Evolutionary conservation across 371 early-diverging fungal genomes (phyloP), one percentile per base, ranked within the genome.

Genomic region (Apophysomyces elegans): DNA sequence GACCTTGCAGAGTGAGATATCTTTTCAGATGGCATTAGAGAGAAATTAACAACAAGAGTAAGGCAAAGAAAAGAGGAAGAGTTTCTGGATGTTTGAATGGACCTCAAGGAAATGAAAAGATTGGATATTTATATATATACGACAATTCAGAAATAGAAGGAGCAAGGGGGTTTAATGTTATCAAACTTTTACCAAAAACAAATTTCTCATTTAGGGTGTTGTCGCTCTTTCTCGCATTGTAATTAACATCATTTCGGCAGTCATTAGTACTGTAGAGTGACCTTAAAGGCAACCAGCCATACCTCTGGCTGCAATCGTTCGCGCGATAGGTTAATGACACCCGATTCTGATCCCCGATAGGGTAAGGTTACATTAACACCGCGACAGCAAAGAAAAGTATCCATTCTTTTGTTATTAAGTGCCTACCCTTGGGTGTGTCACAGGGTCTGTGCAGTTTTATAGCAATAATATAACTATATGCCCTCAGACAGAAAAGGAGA

Each of bases 221-320:
- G 32, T 26, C 32, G 32, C 32, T 26, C 32, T 26, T 26, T 26
- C 32, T 26, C 32, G 32, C 32, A 26, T 26, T 26, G 32, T 26
- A 26, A 26, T 26, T 26, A 26, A 26, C 32, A 26, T 26, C 2
- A 26, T 26, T 21, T 50, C 9, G 54, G 21, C 21, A 26, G 21
- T 50, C 54, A 7, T 21, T 7, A 16, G 47, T n/a, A 2, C 21
- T 7, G 9, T 21, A 11, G 7, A 50, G 32, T 50, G 21, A 50
- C 54, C 54, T 18, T 50, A 50, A 50, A 50, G 54, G 54, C 54
- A 50, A 50, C 54, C 54, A 9, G 0, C n/a, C 54, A 50, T 50
- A 18, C 54, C 21, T 50, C 21, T 7, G 21, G 9, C 7, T 50
- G 1, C 18, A 50, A 8, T 21, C 4, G 16, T n/a, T 50, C 54